Base-by-base conservation (phyloP, 805 yeast species). In the Clavispora santaluciae region DNA sequence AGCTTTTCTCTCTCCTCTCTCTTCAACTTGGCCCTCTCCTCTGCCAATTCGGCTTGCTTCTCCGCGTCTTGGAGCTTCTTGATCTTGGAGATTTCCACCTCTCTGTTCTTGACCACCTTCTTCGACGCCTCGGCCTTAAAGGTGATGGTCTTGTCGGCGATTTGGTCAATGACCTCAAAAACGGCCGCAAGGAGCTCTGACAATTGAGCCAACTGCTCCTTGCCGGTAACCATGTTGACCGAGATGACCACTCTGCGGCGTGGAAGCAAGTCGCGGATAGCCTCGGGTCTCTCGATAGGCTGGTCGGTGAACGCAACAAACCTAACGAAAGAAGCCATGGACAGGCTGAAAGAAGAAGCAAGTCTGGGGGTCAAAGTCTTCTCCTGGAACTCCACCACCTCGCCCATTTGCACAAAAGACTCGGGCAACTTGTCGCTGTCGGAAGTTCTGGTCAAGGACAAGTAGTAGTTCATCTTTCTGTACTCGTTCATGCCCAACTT, bases 341-440 rank as follows among this genome's bases (percentile, higher is more conserved):
- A 63, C 39, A 82, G 59, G 35, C 73, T 71, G 46, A 66, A 59
- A n/a, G 61, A 50, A 10, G 44, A 44, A 29, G 53, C 53, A 40
- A 70, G 61, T 45, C 74, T 76, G 21, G 68, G 66, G 39, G 79
- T 73, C 50, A 75, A 72, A 39, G 86, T 66, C 43, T 77, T 67
- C 5, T 79, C 87, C 50, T 83, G 88, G 67, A 86, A 72, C 60
- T 91, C 98, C 46, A 81, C 73, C 42, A 79, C 79, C 71, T 93
- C 99, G 53, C 85, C 72, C 98, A 93, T 90, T 66, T 78, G 87
- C 21, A 87, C 95, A 57, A 75, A 86, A 48, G 84, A 79, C 34
- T 66, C 53, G 25, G 96, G 95, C 53, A 91, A 70, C 50, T 76
- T 73, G 21, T 73, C 60, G 20, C 84, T 79, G 59, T 88, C 95